phyloP scores from a whole-genome alignment of 192 early-diverging fungal genomes.

The Umbelopsis sp. region DNA sequence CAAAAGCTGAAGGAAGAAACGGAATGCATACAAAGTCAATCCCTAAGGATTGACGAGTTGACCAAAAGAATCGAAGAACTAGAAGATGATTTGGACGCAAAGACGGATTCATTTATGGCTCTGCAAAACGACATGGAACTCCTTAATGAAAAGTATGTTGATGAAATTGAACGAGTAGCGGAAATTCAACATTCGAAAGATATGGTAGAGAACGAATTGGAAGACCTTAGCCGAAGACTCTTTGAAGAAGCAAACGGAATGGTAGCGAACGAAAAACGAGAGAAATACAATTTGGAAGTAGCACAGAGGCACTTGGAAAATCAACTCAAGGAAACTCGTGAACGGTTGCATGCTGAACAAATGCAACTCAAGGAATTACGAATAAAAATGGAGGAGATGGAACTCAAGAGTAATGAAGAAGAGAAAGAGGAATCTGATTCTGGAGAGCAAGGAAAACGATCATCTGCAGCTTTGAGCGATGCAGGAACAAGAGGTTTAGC shows the following conservation, averaged over 20 bases:
- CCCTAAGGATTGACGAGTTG: slow-evolving; percentile 9
- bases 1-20: slow-evolving; percentile 24
- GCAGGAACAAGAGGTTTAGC: slow-evolving; percentile 40
- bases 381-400: slow-evolving; percentile 73
- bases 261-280: slow-evolving; percentile 81
- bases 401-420: slow-evolving; percentile 44
- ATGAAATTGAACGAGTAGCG: slow-evolving; percentile 82
- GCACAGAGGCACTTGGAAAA: slow-evolving; percentile 61
- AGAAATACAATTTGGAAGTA: slow-evolving; percentile 54
- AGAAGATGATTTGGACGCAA: slow-evolving; percentile 66
- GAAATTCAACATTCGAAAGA: slow-evolving; percentile 93
- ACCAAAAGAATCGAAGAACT: slow-evolving; percentile 28
- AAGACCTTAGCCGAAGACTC: slow-evolving; percentile 86
- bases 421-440: slow-evolving; percentile 13
- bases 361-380: slow-evolving; percentile 87
- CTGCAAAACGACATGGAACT: slow-evolving; percentile 67
- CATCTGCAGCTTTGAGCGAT: slow-evolving; percentile 23
- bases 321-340: slow-evolving; percentile 66
- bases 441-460: slow-evolving; percentile 16
- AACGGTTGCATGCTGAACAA: slow-evolving; percentile 74
- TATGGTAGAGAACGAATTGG: slow-evolving; percentile 90
- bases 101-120: slow-evolving; percentile 68
- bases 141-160: slow-evolving; percentile 80
- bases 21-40: slow-evolving; percentile 15
- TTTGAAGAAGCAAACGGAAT: slow-evolving; percentile 96